Base-by-base conservation (phyloP, 2,329 filamentous ascomycete genomes). In the Biscogniauxia marginata region DNA sequence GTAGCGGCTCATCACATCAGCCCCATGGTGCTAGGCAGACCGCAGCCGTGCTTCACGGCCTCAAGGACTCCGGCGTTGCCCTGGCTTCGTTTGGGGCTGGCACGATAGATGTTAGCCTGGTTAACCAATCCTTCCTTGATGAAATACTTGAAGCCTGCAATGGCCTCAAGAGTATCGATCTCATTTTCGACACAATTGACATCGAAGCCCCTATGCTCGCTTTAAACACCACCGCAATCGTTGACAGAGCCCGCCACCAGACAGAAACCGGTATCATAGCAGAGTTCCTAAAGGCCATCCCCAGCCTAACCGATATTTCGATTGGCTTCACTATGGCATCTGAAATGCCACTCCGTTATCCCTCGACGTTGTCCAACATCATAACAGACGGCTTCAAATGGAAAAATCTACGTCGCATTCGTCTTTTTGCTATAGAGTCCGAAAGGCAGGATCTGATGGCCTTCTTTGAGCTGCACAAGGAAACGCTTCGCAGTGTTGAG, bases 381-480 rank as follows among this genome's bases (percentile, higher is more conserved):
- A 24, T 56, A 19, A 2, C 45, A 21, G 53, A 30, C 4, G 44
- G 20, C 1, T 55, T 47, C 39, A 19, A n/a, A 19, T 59, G 53
- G 53, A 21, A 21, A 9, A 45, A 49, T 9, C 20, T 59, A 21
- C 48, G 50, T 4, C n/a, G 44, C 7, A 13, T 54, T 25, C 11
- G 39, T n/a, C 21, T 56, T 3, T 3, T 34, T 19, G 20, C 9
- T 7, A 49, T 59, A 39, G 13, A 47, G 13, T 45, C 43, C 13
- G 48, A 56, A 16, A 39, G 54, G 25, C 44, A 54, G 8, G 57
- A 59, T n/a, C 13, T 59, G 7, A 18, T 52, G 20, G 22, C 30
- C 5, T 56, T 59, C 20, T 53, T 56, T 46, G 3, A 49, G 19
- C 24, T 50, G 22, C 48, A 50, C 19, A 44, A 46, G 20, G 34